These are phyloP conservation scores for Climacium dendroides DNA, from an alignment of 225 moss, liverwort and hornwort species.

Conservation along the genomic window DNA sequence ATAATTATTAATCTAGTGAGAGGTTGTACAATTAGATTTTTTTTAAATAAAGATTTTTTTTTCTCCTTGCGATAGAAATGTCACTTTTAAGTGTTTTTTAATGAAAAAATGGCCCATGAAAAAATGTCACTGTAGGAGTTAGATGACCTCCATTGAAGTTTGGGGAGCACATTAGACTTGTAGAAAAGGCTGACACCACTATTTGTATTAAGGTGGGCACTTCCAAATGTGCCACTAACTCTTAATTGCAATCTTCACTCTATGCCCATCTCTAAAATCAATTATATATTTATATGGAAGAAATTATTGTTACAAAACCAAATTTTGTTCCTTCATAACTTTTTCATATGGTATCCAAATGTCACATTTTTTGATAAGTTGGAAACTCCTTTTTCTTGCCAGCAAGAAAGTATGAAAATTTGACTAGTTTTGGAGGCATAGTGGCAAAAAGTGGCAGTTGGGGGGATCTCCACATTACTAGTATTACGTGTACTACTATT, in stretches of 20 bases:
- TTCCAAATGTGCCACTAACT: accelerated
- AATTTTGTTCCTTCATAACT: not conserved
- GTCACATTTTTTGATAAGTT: not conserved
- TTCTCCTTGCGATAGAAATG: no score
- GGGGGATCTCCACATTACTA: not conserved
- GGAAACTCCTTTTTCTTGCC: not conserved
- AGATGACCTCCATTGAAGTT: not conserved
- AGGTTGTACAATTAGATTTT: accelerated
- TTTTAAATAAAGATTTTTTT: no score
- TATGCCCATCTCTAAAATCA: not conserved
- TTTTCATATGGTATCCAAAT: not conserved
- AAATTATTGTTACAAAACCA: no score
- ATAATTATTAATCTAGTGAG: no score
- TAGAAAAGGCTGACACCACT: not conserved
- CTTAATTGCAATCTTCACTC: accelerated
- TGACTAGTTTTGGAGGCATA: not conserved
- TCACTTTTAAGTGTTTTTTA: not conserved
- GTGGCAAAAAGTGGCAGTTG: no score
- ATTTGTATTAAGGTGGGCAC: not conserved
- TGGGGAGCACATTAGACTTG: not conserved
- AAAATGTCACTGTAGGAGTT: not conserved
- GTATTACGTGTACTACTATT: not conserved
- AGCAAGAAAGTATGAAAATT: not conserved
- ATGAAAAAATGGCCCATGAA: not conserved
- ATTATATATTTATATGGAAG: not conserved